phyloP scores from a whole-genome alignment of 73 alveolate species.

The Uronychia binucleata region DNA sequence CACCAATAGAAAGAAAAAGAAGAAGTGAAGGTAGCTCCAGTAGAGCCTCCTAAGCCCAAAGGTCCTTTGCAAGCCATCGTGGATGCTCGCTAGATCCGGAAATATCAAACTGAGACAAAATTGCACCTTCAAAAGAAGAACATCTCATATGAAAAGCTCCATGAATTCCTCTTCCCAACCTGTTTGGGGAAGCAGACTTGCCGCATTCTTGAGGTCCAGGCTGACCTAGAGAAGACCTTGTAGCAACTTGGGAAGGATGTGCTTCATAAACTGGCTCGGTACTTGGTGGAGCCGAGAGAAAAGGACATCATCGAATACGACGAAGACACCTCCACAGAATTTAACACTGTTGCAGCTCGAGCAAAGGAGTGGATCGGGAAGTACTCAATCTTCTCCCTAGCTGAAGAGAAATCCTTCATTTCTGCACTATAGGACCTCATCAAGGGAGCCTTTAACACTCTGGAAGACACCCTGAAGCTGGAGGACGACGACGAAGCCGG shows the following conservation, averaged over 20 bases:
- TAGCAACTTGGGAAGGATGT: slow-evolving; percentile 13
- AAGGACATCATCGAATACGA: slow-evolving; percentile 13
- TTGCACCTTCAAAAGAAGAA: slow-evolving; percentile 17
- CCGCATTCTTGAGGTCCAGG: not conserved
- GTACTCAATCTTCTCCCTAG: not conserved
- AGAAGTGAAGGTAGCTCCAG: not conserved
- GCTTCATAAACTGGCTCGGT: slow-evolving; percentile 26
- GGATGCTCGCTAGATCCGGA: slow-evolving; percentile 2
- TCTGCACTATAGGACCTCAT: slow-evolving; percentile 1
- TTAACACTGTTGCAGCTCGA: not conserved
- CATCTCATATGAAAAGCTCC: slow-evolving; percentile 5
- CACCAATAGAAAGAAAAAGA: not conserved
- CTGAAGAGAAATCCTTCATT: slow-evolving; percentile 2
- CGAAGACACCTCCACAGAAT: slow-evolving; percentile 2
- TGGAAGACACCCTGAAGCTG: slow-evolving; percentile 26
- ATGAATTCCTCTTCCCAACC: slow-evolving; percentile 34
- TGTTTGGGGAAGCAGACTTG: not conserved
- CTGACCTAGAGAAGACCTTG: slow-evolving; percentile 5
- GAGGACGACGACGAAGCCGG: slow-evolving; percentile 53
- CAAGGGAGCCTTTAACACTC: slow-evolving; percentile 10
- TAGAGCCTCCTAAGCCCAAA: not conserved
- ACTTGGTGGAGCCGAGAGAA: slow-evolving; percentile 30
- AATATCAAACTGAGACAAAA: slow-evolving; percentile 1
- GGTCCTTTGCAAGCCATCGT: slow-evolving; percentile 9
- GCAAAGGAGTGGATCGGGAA: not conserved